Base-by-base conservation (phyloP, 345 rosid species). In the Lumnitzera racemosa region DNA sequence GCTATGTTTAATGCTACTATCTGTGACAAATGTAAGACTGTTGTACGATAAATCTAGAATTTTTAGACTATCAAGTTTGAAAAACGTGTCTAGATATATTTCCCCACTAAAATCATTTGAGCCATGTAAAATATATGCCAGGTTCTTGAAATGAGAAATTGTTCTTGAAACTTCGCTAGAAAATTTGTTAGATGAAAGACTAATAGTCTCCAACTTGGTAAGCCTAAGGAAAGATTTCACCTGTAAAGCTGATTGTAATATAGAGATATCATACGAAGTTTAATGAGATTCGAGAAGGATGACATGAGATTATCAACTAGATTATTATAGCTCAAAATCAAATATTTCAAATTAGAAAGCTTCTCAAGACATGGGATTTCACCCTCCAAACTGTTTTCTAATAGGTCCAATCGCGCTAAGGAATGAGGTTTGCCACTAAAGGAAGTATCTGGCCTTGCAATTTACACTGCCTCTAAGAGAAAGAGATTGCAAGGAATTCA, bases 131-230 rank as follows among this genome's bases (percentile, higher is more conserved):
- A 54, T 52, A 41, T 0, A 0, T 0, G 0, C 12, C 4, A 61
- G 58, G 15, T 5, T 12, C 0, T 5, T 49, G 9, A 41, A 49
- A 11, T 51, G 24, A n/a, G 43, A 49, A 36, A 56, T 48, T 0
- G n/a, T 11, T 36, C 27, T 50, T 15, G 68, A 71, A 20, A 72
- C 23, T 16, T 17, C 27, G 13, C 65, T 55, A 0, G 7, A 13
- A 9, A 72, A 54, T 43, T 54, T 24, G 14, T 68, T 68, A 0
- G 0, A 49, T 0, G 61, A 67, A 15, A 67, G 71, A n/a, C 6
- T 2, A n/a, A 61, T 0, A 4, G 2, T 0, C 2, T 2, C 15
- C 17, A 67, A 6, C 1, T 41, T 17, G 56, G 63, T 17, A 29
- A 59, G 64, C 25, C 12, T 47, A n/a, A 58, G 46, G 24, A 15